phyloP scores from a whole-genome alignment of 208 protist species.

The Trypanosomatidae sp. region DNA sequence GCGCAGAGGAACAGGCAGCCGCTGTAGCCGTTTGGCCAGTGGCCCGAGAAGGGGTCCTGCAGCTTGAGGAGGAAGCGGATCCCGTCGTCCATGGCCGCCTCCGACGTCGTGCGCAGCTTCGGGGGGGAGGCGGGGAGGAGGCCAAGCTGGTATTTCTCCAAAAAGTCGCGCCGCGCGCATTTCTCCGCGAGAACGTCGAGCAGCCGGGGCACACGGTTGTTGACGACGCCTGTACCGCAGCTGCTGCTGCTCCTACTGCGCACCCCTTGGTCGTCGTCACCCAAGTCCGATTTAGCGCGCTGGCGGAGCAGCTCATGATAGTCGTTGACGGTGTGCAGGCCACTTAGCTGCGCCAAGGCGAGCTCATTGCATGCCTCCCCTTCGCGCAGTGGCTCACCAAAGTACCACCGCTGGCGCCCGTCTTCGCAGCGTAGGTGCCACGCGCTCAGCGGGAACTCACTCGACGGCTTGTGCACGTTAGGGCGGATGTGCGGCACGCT shows the following conservation, averaged over 20 bases:
- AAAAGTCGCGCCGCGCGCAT: conserved; percentile 35
- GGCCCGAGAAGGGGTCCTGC: conserved; percentile 93
- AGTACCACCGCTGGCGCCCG: conserved; percentile 88
- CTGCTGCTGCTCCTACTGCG: not conserved
- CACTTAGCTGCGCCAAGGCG: conserved; percentile 49
- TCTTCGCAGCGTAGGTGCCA: conserved; percentile 90
- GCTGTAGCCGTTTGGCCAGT: conserved; percentile 98
- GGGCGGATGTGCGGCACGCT: conserved; percentile 64
- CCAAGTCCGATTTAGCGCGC: not conserved
- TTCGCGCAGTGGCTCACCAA: conserved; percentile 43
- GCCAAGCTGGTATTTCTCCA: conserved; percentile 77
- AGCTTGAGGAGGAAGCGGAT: conserved; percentile 69
- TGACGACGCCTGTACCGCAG: not conserved
- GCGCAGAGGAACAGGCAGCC: conserved; percentile 95
- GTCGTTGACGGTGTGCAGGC: conserved; percentile 36
- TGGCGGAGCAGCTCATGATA: conserved; percentile 30
- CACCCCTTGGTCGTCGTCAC: not conserved
- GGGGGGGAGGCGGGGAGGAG: conserved; percentile 22
- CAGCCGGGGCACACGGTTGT: conserved; percentile 16
- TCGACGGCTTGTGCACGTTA: conserved; percentile 30
- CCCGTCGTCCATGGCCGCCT: conserved; percentile 57
- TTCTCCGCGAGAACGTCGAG: conserved; percentile 42
- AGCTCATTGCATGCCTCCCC: conserved; percentile 68
- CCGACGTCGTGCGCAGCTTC: conserved; percentile 19
- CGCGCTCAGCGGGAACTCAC: conserved; percentile 49